phyloP scores from a whole-genome alignment of 2,329 filamentous ascomycete species.

The Tolypocladium ovalisporum region DNA sequence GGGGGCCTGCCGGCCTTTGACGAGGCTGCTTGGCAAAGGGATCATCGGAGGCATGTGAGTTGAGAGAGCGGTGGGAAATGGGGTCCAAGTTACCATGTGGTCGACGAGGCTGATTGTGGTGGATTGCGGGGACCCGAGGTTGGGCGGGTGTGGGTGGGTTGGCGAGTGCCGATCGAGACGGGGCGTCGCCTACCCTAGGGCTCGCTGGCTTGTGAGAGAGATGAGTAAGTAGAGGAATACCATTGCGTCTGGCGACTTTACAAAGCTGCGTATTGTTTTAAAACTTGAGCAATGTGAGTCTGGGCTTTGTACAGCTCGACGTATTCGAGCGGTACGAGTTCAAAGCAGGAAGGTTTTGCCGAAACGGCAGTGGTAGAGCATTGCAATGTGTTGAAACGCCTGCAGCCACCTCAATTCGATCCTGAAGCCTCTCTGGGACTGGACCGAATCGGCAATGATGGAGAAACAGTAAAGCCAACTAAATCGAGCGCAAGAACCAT shows the following conservation, averaged over 20 bases:
- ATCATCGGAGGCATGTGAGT: background rate
- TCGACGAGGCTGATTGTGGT: background rate
- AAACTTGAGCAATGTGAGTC: background rate
- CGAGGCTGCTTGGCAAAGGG: background rate
- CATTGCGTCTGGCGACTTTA: background rate
- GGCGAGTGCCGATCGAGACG: background rate
- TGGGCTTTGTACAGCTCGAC: background rate
- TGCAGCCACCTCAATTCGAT: background rate
- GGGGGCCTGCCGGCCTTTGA: too few species aligned
- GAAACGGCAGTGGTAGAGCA: background rate
- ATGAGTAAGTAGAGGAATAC: background rate
- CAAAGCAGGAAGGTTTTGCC: background rate
- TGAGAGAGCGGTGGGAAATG: background rate
- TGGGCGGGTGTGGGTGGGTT: background rate
- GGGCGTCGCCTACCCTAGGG: background rate
- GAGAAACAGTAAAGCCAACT: background rate
- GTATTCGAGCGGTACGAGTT: background rate
- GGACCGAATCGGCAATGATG: background rate
- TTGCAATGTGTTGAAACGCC: too few species aligned
- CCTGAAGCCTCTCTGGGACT: background rate
- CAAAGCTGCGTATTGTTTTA: background rate
- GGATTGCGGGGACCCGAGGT: slow-evolving; percentile 1
- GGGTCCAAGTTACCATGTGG: background rate
- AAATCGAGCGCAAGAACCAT: background rate
- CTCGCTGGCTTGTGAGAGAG: background rate